Evolutionary conservation across 2,329 filamentous ascomycete species (phyloP).

Genomic region (Periglandula ipomoeae): DNA sequence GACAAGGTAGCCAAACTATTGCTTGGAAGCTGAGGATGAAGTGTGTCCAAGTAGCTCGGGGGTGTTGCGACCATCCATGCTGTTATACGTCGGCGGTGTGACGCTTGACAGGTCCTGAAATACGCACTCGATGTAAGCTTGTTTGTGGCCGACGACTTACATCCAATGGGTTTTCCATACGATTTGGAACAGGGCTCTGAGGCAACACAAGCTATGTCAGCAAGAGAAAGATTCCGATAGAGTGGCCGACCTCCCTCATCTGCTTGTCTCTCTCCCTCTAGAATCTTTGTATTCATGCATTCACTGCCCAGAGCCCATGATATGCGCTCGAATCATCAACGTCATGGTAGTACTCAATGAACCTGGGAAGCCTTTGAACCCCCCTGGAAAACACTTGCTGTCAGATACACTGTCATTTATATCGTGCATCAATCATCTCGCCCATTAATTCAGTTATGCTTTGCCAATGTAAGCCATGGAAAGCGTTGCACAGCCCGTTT

Average conservation of each 20-base stretch:
- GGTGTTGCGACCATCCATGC: slow-evolving; percentile 5
- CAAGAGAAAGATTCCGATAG: slow-evolving; percentile 3
- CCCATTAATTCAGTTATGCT: neutral
- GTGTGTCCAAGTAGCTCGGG: slow-evolving; percentile 3
- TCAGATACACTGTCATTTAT: neutral
- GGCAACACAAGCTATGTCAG: slow-evolving; percentile 4
- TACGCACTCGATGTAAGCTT: slow-evolving; percentile 7
- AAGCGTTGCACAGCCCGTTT: neutral
- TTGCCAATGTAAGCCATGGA: neutral
- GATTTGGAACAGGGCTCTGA: neutral
- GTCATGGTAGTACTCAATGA: neutral
- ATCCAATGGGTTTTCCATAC: slow-evolving; percentile 1
- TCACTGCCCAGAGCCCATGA: neutral
- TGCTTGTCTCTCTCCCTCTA: too few species aligned
- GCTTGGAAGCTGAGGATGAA: neutral
- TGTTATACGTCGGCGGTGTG: slow-evolving; percentile 11
- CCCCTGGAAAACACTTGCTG: neutral
- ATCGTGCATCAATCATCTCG: neutral
- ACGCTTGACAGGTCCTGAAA: slow-evolving; percentile 6
- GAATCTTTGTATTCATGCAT: neutral
- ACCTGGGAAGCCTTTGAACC: neutral
- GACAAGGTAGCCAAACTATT: slow-evolving; percentile 7
- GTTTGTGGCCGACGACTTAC: slow-evolving; percentile 5
- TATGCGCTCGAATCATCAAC: slow-evolving; percentile 1
- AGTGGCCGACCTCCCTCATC: too few species aligned